Evolutionary conservation across 257 asterid genomes (phyloP).

Genomic region (Ligustrum vulgare): DNA sequence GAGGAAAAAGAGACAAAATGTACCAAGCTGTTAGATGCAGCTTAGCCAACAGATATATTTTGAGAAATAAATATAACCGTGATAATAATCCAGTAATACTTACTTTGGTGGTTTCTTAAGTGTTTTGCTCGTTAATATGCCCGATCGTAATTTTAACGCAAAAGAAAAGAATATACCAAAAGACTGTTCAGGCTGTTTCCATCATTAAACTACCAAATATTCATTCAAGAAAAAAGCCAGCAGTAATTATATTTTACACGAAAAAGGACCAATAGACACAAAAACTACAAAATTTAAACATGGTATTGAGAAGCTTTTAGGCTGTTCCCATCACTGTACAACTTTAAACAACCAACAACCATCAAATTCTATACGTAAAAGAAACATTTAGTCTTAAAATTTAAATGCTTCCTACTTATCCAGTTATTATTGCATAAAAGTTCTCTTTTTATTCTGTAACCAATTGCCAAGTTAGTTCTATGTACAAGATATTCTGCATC

Average conservation of each 20-base stretch:
- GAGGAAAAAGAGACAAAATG: not conserved
- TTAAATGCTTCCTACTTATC: not conserved
- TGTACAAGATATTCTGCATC: not conserved
- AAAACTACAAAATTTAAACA: not conserved
- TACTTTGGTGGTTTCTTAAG: not conserved
- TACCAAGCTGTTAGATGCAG: not conserved
- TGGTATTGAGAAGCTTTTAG: not conserved
- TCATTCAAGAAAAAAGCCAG: not conserved
- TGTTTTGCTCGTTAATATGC: not conserved
- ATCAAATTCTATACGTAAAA: not conserved
- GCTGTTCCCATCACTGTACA: not conserved
- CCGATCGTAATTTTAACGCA: not conserved
- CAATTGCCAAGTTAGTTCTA: not conserved
- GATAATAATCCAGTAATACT: not conserved
- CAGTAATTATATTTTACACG: not conserved
- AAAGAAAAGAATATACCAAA: not conserved
- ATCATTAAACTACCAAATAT: not conserved
- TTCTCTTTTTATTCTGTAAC: not conserved
- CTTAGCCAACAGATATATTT: not conserved
- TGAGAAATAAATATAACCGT: not conserved
- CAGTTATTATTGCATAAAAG: not conserved
- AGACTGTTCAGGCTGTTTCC: not conserved
- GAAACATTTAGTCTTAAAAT: not conserved
- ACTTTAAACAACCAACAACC: not conserved
- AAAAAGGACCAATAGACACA: not conserved